Conservation (phyloP, 106 monocot genomes). For the Acanthochlamys bracteata region DNA sequence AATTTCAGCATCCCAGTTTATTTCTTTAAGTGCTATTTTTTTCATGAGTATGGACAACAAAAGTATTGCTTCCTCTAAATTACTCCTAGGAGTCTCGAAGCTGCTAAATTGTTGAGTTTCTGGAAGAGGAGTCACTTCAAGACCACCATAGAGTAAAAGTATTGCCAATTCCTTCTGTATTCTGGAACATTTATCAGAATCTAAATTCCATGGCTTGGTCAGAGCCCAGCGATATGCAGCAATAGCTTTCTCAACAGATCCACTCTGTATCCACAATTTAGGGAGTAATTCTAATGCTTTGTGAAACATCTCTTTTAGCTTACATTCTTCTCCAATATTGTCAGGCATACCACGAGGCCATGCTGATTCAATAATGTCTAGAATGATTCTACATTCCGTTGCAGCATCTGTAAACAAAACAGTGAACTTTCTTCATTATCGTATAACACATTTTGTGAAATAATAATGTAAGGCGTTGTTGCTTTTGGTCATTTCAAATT, state of each 20-base stretch:
- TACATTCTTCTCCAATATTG: slow-evolving; percentile 29
- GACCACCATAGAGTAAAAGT: slow-evolving; percentile 60
- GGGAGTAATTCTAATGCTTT: slow-evolving; percentile 60
- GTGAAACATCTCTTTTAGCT: slow-evolving; percentile 67
- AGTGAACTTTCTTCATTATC: background rate
- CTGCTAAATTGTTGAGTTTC: slow-evolving; percentile 28
- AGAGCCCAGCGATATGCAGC: slow-evolving; percentile 57
- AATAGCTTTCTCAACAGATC: slow-evolving; percentile 58
- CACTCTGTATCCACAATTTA: slow-evolving; percentile 58
- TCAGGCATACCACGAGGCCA: slow-evolving; percentile 58
- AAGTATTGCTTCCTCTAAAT: slow-evolving; percentile 75
- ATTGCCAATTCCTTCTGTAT: slow-evolving; percentile 71
- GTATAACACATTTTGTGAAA: no score
- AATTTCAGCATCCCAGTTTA: slow-evolving; percentile 69
- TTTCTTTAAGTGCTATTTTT: slow-evolving; percentile 44
- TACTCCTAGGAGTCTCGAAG: slow-evolving; percentile 18
- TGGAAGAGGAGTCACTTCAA: slow-evolving; percentile 26
- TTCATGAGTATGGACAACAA: slow-evolving; percentile 49
- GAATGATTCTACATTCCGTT: slow-evolving; percentile 55
- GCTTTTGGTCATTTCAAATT: no score
- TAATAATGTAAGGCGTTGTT: no score
- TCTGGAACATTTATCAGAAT: slow-evolving; percentile 28
- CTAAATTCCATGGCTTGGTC: slow-evolving; percentile 67
- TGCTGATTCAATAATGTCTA: slow-evolving; percentile 81
- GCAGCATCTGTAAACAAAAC: slow-evolving; percentile 60